Percentiles rank a stretch among this genome's conserved stretches.
Evolutionary conservation across 176 grass and related monocot genomes (phyloP).

Genomic region (Themeda triandra): DNA sequence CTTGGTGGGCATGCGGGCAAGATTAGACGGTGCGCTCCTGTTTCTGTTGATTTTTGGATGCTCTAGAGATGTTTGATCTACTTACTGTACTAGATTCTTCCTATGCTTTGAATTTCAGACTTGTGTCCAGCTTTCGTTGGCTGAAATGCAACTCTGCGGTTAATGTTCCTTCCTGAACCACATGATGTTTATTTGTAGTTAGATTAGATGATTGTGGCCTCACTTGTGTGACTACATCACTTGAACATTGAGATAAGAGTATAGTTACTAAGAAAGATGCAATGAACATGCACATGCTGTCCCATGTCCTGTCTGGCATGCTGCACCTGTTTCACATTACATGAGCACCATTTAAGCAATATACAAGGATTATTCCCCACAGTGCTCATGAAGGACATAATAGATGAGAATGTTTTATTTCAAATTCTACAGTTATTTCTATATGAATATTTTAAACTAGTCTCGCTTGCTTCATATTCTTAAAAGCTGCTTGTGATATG

Average conservation of each 20-base stretch:
- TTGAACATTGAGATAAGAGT: neutral
- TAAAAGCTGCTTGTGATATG: constrained; percentile 28
- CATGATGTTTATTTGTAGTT: neutral
- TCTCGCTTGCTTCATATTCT: neutral
- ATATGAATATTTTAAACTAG: neutral
- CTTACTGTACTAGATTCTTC: neutral
- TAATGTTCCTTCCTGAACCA: neutral
- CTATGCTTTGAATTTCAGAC: neutral
- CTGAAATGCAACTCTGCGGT: neutral
- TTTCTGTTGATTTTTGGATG: constrained; percentile 14
- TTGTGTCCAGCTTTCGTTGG: neutral
- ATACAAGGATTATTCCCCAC: neutral
- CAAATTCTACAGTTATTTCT: neutral
- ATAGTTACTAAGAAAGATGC: neutral
- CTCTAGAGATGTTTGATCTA: neutral
- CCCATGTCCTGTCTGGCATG: constrained; percentile 10
- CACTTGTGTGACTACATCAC: neutral
- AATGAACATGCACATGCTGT: too few species aligned
- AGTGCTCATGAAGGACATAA: neutral
- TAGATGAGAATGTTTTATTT: neutral
- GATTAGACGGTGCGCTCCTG: constrained; percentile 62
- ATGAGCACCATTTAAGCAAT: neutral
- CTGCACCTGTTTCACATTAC: neutral
- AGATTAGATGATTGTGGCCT: neutral
- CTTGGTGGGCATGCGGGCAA: constrained; percentile 63